Conservation (phyloP, 768 basidiomycete genomes). For the Scleroderma bovista region DNA sequence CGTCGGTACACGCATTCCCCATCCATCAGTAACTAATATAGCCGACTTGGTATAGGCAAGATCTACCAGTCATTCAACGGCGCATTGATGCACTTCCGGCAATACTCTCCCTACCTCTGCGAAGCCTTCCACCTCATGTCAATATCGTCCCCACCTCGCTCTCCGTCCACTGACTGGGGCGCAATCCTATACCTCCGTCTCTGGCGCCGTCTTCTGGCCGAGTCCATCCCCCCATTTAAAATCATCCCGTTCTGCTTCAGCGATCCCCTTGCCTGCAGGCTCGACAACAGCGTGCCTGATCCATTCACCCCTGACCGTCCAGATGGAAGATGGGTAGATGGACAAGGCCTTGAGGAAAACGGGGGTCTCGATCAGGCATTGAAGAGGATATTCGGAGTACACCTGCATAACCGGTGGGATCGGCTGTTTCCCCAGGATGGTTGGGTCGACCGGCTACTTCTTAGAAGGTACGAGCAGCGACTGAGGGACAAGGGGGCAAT, state of each 20-base stretch:
- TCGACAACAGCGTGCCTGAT: constrained; percentile 89
- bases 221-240: constrained; percentile 77
- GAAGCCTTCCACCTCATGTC: constrained; percentile 93
- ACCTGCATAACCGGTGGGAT: constrained; percentile 95
- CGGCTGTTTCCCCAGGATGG: constrained; percentile 76
- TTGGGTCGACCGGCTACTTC: constrained; percentile 79
- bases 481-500: constrained; percentile 9
- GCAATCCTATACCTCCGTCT: constrained; percentile 86
- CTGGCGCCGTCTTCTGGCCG: constrained; percentile 76
- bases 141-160: constrained; percentile 63
- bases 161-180: constrained; percentile 91
- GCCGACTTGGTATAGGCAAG: constrained; percentile 44
- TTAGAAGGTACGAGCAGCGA: constrained; percentile 52
- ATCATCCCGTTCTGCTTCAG: constrained; percentile 93
- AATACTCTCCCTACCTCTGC: constrained; percentile 92
- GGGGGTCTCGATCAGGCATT: constrained; percentile 60
- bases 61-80: constrained; percentile 80
- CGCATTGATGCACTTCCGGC: constrained; percentile 88
- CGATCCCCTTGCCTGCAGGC: constrained; percentile 83
- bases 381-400: constrained; percentile 76
- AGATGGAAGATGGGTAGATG: constrained; percentile 56
- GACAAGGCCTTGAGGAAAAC: constrained; percentile 48
- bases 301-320: constrained; percentile 63
- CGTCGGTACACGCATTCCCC: not conserved
- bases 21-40: constrained; percentile 9